Conservation (phyloP, 495 filamentous ascomycete species). For the Trichocladium uniseriatum region DNA sequence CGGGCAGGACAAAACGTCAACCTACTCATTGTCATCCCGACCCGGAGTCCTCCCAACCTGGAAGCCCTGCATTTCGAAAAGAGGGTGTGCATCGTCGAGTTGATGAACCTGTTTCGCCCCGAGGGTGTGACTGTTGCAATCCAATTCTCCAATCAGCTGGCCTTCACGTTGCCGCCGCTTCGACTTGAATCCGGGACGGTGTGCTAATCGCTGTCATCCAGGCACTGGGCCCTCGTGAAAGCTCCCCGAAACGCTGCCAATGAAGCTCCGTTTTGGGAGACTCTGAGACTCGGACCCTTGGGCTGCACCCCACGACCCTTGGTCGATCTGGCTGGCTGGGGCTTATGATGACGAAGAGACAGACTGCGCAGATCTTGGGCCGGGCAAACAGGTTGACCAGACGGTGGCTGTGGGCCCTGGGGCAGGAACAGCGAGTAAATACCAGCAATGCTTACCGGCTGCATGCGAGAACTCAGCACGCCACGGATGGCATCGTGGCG, state of each 20-base stretch:
- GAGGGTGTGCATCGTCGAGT: no score
- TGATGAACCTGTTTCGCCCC: no score
- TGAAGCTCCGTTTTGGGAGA: neutral
- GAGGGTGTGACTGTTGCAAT: no score
- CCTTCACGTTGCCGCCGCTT: neutral
- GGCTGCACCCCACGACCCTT: neutral
- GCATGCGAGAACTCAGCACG: no score
- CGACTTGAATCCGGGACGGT: neutral
- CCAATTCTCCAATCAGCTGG: neutral
- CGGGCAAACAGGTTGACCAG: neutral
- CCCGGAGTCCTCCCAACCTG: no score
- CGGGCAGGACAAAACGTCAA: no score
- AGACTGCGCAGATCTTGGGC: neutral
- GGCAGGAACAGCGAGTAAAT: neutral
- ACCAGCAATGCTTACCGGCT: no score
- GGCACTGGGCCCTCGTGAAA: neutral
- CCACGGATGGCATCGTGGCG: no score
- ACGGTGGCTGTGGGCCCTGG: slow-evolving; percentile 9
- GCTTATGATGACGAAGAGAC: slow-evolving; percentile 4
- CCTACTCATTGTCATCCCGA: no score
- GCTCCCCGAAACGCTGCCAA: neutral
- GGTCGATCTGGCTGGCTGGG: slow-evolving; percentile 2
- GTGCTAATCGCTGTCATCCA: neutral
- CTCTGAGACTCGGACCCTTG: neutral
- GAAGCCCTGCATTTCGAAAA: no score